Evolutionary conservation across 2,329 filamentous ascomycete species (phyloP), one percentile per base, ranked within the genome.

Genomic region (Didymella keratinophila): DNA sequence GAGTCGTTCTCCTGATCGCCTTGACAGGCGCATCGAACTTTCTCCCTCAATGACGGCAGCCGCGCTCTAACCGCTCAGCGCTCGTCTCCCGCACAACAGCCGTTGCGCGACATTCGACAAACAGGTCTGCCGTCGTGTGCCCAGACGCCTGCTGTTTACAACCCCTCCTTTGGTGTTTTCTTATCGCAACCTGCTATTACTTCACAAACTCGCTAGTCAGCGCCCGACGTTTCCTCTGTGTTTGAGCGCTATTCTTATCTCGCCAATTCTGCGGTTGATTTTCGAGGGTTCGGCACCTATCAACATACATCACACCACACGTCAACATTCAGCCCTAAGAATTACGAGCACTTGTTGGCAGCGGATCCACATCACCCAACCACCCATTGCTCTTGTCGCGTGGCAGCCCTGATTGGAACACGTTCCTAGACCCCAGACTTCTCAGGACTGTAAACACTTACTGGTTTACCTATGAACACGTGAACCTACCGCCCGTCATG

Each of bases 211-310:
- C 51, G 45, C 56, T 50, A 58, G 50, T 36, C 56, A 36, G 36
- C 57, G 11, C 20, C 42, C 47, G 37, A 55, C 52, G 57, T 60
- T 60, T 60, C 57, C 18, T 48, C 39, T 48, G 51, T 60, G 57
- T 60, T 56, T 60, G 52, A 60, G 52, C 51, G 36, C 47, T 48
- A 52, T 55, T 60, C 45, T 56, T 55, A 47, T 44, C 28, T 49
- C 18, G 25, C 46, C 16, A 39, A 20, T 32, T 37, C 45, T 58
- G 37, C 18, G 28, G 27, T 55, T 48, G 25, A 47, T 55, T 59
- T 59, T 54, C 51, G 45, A 52, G 45, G 46, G 34, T 42, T 55
- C 44, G 43, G 51, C 39, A 25, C 23, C 46, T 9, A 20, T 47
- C 43, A 48, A 42, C 30, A 51, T 44, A 48, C 48, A 51, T 60